Conservation (phyloP, 2,329 filamentous ascomycete species). For the Penicillium capsulatum region DNA sequence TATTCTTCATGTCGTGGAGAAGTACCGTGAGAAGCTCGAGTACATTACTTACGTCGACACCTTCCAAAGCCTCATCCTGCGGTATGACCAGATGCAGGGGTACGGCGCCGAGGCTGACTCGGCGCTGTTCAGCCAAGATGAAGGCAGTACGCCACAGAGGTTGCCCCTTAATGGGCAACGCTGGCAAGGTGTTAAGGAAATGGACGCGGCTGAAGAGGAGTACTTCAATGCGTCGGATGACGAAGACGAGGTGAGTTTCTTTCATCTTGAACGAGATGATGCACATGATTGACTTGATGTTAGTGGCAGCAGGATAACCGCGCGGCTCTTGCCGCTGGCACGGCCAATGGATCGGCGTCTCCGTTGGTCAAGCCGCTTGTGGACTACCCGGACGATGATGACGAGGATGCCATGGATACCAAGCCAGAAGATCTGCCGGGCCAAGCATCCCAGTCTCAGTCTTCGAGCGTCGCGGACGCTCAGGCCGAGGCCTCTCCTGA, state of each 20-base stretch:
- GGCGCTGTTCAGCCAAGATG: slow-evolving; percentile 65
- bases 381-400: slow-evolving; percentile 89
- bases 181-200: slow-evolving; percentile 71
- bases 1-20: slow-evolving; percentile 77
- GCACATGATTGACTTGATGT: neutral
- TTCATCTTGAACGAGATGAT: neutral
- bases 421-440: slow-evolving; percentile 33
- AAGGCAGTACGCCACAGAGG: slow-evolving; percentile 50
- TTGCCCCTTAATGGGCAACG: slow-evolving; percentile 54
- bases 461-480: slow-evolving; percentile 23
- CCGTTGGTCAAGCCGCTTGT: slow-evolving; percentile 70
- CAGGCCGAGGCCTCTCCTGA: slow-evolving; percentile 26
- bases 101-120: slow-evolving; percentile 61
- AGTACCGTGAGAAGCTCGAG: slow-evolving; percentile 72
- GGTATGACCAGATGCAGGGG: slow-evolving; percentile 74
- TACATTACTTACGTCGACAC: slow-evolving; percentile 77
- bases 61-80: slow-evolving; percentile 69
- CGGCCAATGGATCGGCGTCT: slow-evolving; percentile 58
- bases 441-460: slow-evolving; percentile 20
- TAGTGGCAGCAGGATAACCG: slow-evolving; percentile 38
- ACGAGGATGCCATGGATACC: slow-evolving; percentile 69
- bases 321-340: slow-evolving; percentile 28
- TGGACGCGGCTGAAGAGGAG: slow-evolving; percentile 81
- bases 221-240: slow-evolving; percentile 92
- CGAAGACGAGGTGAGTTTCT: slow-evolving; percentile 59